A percentile compares a stretch with the other conserved stretches of the same genome.
phyloP scores from a whole-genome alignment of 2,329 filamentous ascomycete species.

The Elsinoe batatas region DNA sequence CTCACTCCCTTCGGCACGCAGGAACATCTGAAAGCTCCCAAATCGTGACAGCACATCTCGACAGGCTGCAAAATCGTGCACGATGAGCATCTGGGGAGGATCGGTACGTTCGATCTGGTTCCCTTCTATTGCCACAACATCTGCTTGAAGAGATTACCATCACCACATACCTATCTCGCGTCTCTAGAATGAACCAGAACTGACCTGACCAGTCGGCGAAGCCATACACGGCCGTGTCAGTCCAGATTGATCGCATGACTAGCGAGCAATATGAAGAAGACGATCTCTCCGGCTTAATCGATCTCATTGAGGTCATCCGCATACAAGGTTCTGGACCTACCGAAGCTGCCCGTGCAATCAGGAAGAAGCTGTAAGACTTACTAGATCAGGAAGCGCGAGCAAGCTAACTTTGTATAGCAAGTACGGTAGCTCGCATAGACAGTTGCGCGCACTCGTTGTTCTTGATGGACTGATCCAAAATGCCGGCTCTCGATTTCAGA shows the following conservation, averaged over 20 bases:
- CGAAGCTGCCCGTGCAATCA: conserved; percentile 82
- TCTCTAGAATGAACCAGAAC: neutral
- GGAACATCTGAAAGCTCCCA: no score
- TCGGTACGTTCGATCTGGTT: neutral
- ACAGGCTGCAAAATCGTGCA: neutral
- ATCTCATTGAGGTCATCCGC: conserved; percentile 87
- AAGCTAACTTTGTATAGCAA: conserved; percentile 48
- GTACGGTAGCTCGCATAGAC: conserved; percentile 88
- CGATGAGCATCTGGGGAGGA: conserved; percentile 3
- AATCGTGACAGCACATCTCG: neutral
- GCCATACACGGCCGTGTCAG: conserved; percentile 87
- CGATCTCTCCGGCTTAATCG: conserved; percentile 81
- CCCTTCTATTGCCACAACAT: neutral
- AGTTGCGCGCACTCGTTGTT: conserved; percentile 77
- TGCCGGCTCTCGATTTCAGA: conserved; percentile 77
- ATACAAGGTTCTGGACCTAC: conserved; percentile 77
- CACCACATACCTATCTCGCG: neutral
- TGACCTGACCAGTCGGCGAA: conserved; percentile 37
- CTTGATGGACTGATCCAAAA: conserved; percentile 93
- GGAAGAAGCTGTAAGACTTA: conserved; percentile 72
- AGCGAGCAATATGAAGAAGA: conserved; percentile 84
- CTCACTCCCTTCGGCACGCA: no score
- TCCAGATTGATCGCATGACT: conserved; percentile 82
- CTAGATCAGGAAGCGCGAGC: neutral
- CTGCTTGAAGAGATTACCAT: neutral